These are phyloP conservation scores for Backusella luteola DNA, from an alignment of 192 early-diverging fungal genomes.

Conservation along the genomic window DNA sequence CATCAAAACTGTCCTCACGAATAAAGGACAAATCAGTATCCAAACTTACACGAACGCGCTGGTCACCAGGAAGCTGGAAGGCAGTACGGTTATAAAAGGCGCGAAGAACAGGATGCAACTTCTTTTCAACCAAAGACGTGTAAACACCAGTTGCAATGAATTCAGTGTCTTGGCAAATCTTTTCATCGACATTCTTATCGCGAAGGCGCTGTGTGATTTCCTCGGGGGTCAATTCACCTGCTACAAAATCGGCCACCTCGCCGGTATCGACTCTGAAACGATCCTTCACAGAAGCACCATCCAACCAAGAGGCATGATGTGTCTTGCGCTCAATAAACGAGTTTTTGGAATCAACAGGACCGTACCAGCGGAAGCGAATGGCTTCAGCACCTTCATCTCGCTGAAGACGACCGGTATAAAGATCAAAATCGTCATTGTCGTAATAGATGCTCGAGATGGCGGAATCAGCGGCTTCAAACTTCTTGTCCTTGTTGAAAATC, in stretches of 20 bases:
- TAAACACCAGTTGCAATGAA: conserved; percentile 31
- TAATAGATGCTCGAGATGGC: conserved; percentile 39
- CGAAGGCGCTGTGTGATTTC: conserved; percentile 64
- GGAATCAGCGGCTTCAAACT: conserved; percentile 44
- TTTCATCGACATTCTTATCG: conserved; percentile 65
- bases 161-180: conserved; percentile 56
- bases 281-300: conserved; percentile 39
- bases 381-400: conserved; percentile 39
- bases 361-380: conserved; percentile 40
- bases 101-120: conserved; percentile 28
- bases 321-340: conserved; percentile 40
- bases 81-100: conserved; percentile 39
- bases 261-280: conserved; percentile 28
- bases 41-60: conserved; percentile 87
- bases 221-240: conserved; percentile 29
- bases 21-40: conserved; percentile 95
- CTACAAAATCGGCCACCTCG: conserved; percentile 21
- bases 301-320: conserved; percentile 33
- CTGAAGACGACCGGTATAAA: conserved; percentile 38
- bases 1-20: conserved; percentile 82
- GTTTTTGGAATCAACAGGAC: conserved; percentile 23
- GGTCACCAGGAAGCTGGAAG: conserved; percentile 54
- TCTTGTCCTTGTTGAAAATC: conserved; percentile 46
- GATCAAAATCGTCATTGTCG: conserved; percentile 37
- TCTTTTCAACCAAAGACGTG: conserved; percentile 31